A percentile compares a stretch with the other conserved stretches of the same genome.
These are phyloP conservation scores for Termitomyces sp. DNA, from an alignment of 768 basidiomycete species.

Conservation along the genomic window DNA sequence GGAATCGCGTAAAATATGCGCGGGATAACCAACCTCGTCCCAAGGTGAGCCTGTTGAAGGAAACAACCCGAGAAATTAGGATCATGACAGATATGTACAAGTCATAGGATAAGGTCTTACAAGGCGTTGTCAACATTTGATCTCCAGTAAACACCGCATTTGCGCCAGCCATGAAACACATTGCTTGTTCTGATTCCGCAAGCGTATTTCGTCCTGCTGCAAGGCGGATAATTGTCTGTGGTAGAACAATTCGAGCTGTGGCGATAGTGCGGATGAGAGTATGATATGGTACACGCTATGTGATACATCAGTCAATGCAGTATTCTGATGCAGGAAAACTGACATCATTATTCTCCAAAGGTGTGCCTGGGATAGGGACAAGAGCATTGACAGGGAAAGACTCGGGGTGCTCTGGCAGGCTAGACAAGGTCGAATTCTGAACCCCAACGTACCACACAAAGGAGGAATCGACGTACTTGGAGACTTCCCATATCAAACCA, in stretches of 20 bases:
- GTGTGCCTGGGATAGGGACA: constrained; percentile 93
- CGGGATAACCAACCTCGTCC: constrained; percentile 64
- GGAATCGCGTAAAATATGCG: not conserved
- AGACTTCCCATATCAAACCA: constrained; percentile 90
- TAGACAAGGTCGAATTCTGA: constrained; percentile 25
- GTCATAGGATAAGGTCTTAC: constrained; percentile 39
- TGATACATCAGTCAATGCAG: constrained; percentile 3
- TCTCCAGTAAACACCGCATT: constrained; percentile 99
- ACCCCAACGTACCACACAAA: not conserved
- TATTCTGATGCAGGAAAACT: constrained; percentile 10
- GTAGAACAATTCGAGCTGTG: constrained; percentile 89
- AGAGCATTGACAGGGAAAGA: constrained; percentile 98
- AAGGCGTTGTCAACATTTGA: constrained; percentile 95
- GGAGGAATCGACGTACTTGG: constrained; percentile 54
- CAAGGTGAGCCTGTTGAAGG: constrained; percentile 70
- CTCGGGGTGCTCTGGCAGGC: constrained; percentile 96
- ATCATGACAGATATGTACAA: constrained; percentile 5
- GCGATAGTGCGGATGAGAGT: constrained; percentile 91
- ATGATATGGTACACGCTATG: constrained; percentile 74
- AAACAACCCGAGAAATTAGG: constrained; percentile 8
- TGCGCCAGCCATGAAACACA: constrained; percentile 98
- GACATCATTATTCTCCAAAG: constrained; percentile 87
- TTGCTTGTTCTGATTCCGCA: constrained; percentile 87
- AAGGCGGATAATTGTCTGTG: constrained; percentile 88
- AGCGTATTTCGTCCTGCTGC: constrained; percentile 91